Evolutionary conservation across 1,139 yeast genomes (phyloP).

Genomic region (Yamadazyma friedrichii): DNA sequence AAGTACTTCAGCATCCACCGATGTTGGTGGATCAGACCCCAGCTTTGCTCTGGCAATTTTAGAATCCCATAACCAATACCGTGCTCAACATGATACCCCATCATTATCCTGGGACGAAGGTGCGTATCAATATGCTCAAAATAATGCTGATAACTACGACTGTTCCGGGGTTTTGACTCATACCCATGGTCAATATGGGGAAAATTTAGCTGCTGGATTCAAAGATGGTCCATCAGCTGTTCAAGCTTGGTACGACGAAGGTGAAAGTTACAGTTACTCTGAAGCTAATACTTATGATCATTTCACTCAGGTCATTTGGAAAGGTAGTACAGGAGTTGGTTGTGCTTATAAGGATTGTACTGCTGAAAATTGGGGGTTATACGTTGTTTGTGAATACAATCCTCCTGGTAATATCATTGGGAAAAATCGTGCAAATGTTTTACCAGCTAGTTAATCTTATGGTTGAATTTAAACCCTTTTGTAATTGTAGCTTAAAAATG

Average conservation of each 20-base stretch:
- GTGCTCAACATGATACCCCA: conserved; percentile 64
- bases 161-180: conserved; percentile 71
- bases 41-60: conserved; percentile 18
- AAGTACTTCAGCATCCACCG: conserved; percentile 7
- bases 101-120: conserved; percentile 62
- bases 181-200: conserved; percentile 81
- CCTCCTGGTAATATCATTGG: conserved; percentile 55
- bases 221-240: conserved; percentile 54
- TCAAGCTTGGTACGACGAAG: conserved; percentile 84
- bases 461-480: background rate
- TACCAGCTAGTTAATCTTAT: conserved; percentile 18
- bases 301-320: conserved; percentile 89
- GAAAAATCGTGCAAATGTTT: conserved; percentile 49
- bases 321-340: conserved; percentile 63
- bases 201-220: conserved; percentile 81
- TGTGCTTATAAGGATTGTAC: conserved; percentile 66
- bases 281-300: conserved; percentile 52
- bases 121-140: conserved; percentile 66
- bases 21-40: conserved; percentile 9
- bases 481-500: background rate
- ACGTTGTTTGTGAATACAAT: conserved; percentile 53
- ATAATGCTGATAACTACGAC: conserved; percentile 64
- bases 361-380: conserved; percentile 44
- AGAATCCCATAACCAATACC: conserved; percentile 60
- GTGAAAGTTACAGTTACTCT: conserved; percentile 52